A percentile compares a stretch with the other conserved stretches of the same genome.
Conservation (phyloP, 192 early-diverging fungal genomes). For the Haplosporangium gracile region DNA sequence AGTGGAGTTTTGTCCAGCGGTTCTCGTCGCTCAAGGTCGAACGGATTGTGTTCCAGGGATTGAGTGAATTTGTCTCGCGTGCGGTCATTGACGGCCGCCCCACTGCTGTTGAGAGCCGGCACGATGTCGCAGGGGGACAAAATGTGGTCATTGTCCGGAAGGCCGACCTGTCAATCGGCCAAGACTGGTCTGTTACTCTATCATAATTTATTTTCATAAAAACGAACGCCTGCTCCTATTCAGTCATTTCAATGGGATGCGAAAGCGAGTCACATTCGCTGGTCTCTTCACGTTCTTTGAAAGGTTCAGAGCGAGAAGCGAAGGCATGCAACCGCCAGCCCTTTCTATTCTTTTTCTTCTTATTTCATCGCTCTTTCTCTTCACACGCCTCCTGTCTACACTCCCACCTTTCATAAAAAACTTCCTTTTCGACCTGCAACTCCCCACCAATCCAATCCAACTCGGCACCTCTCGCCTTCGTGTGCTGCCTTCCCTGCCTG, state of each 20-base stretch:
- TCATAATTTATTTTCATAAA: neutral
- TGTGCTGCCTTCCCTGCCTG: conserved; percentile 2
- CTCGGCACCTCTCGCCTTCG: neutral
- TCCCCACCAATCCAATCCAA: neutral
- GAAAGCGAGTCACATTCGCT: neutral
- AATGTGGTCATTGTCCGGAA: neutral
- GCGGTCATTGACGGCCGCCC: neutral
- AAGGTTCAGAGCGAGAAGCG: neutral
- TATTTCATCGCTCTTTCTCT: neutral
- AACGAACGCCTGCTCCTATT: too few species aligned
- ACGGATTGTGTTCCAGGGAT: neutral
- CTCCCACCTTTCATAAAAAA: neutral
- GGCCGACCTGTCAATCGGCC: neutral
- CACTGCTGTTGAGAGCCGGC: too few species aligned
- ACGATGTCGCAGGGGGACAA: neutral
- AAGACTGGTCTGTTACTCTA: neutral
- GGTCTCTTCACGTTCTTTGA: neutral
- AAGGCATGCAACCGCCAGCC: neutral
- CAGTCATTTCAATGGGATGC: neutral
- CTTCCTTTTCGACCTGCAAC: neutral
- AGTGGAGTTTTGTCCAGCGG: neutral
- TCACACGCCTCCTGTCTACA: neutral
- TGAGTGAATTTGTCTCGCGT: neutral
- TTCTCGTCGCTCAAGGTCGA: neutral
- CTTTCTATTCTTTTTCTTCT: neutral